Evolutionary conservation across 1,284 basidiomycete species (phyloP), one percentile per base, ranked within the genome.

Genomic region (Cutaneotrichosporon sp.): DNA sequence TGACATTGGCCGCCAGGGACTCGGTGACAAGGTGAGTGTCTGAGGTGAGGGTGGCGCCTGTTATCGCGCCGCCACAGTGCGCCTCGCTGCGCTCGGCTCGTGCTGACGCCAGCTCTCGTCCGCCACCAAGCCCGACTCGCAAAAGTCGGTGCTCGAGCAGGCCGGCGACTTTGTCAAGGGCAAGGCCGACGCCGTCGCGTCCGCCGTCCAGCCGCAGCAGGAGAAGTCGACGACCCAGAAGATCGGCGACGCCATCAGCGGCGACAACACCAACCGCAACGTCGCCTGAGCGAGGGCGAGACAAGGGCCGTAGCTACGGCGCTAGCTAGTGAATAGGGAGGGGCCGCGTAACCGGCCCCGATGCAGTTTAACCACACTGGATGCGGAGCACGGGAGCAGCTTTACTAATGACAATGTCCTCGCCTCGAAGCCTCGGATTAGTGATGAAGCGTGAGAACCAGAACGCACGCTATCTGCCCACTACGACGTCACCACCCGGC

Each of bases 121-220:
- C 55, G 65, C 76, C 62, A 63, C 66, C 60, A 78, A 77, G 72
- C 76, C 76, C 71, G 72, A 78, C 71, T 74, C 72, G 36, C 67
- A 78, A 70, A 78, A 78, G 70, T 67, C 72, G n/a, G 73, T 74
- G 69, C 64, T 77, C 59, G 75, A 76, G 70, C 76, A 78, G 70
- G 74, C 71, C 34, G 54, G 63, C 36, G 76, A 78, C 68, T 67
- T 61, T 59, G 65, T 77, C 68, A 74, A 73, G 67, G 71, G 70
- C 53, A 70, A 64, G 56, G 64, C 72, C 36, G 76, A 78, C 72
- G 66, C 60, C 53, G 74, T 66, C 59, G 74, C 73, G 56, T 76
- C 75, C 14, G 76, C 68, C 60, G 70, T 70, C 67, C 66, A 67
- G 62, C 68, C 68, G 33, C 68, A 69, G 62, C 70, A 73, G 66